phyloP scores from a whole-genome alignment of 441 rosid genomes.

The Melianthus villosus region DNA sequence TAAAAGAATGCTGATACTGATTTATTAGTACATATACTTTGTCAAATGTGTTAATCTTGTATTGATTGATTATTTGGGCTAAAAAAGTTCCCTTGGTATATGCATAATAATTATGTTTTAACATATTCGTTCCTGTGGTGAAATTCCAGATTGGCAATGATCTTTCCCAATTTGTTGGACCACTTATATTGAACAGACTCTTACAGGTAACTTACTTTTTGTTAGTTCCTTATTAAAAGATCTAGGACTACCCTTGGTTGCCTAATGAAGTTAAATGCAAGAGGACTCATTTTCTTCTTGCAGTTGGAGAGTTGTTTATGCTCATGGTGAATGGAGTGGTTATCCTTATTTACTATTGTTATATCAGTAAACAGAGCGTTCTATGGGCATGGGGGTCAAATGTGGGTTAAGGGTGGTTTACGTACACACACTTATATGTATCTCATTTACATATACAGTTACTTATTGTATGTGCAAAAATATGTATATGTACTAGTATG shows the following conservation, averaged over 20 bases:
- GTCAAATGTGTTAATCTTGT: no score
- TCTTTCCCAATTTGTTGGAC: slow-evolving; percentile 91
- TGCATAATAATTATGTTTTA: slow-evolving; percentile 1
- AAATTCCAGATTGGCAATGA: slow-evolving; percentile 69
- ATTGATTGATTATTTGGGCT: no score
- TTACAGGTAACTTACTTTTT: slow-evolving; percentile 49
- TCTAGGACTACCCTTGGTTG: slow-evolving; percentile 2
- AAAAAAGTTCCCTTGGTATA: no score
- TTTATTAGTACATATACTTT: no score
- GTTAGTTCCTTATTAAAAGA: slow-evolving; percentile 3
- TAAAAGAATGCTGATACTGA: no score
- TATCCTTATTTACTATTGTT: background rate
- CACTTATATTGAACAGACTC: slow-evolving; percentile 69
- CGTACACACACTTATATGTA: no score
- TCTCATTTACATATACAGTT: no score
- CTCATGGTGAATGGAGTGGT: background rate
- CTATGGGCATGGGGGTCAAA: background rate
- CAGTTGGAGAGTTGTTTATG: background rate
- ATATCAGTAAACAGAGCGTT: background rate
- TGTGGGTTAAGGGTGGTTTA: no score
- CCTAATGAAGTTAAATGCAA: background rate
- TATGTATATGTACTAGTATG: no score
- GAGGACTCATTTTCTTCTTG: background rate
- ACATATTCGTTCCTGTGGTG: slow-evolving; percentile 12
- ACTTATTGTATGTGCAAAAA: no score